Evolutionary conservation across 805 yeast genomes (phyloP).

Genomic region (Cyberlindnera mycetangii): DNA sequence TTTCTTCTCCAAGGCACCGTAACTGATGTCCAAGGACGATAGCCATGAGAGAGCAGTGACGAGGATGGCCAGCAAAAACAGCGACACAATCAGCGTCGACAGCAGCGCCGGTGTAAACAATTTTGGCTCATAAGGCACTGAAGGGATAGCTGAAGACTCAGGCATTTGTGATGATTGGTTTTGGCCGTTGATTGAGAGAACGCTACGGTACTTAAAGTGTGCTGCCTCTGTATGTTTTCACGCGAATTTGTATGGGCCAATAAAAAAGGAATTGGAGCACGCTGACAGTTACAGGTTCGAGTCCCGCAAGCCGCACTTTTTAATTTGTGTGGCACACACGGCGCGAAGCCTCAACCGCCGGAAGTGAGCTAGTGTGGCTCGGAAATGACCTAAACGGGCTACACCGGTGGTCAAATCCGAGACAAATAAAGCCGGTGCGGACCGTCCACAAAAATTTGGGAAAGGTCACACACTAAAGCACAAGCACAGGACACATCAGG

Average conservation of each 20-base stretch:
- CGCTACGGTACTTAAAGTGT: no score
- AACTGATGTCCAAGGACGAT: slow-evolving; percentile 67
- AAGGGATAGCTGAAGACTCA: slow-evolving; percentile 14
- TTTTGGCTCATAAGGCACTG: slow-evolving; percentile 29
- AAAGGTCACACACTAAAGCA: no score
- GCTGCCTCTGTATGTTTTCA: no score
- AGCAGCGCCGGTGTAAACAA: slow-evolving; percentile 81
- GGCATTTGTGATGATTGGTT: background rate
- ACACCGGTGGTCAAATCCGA: background rate
- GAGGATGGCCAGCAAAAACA: slow-evolving; percentile 55
- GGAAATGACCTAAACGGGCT: background rate
- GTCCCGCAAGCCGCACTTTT: background rate
- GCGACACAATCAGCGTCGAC: slow-evolving; percentile 67
- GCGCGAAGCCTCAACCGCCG: background rate
- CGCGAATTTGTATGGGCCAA: no score
- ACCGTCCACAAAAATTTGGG: no score
- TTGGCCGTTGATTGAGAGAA: background rate
- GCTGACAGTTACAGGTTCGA: background rate
- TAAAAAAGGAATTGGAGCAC: no score
- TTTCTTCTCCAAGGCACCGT: slow-evolving; percentile 75
- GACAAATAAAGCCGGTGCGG: no score
- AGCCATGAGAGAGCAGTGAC: slow-evolving; percentile 70
- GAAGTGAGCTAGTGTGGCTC: background rate
- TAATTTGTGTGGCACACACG: background rate
- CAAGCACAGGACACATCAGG: no score